Base-by-base conservation (phyloP, 305 asterid species). In the Solanum hybrid region DNA sequence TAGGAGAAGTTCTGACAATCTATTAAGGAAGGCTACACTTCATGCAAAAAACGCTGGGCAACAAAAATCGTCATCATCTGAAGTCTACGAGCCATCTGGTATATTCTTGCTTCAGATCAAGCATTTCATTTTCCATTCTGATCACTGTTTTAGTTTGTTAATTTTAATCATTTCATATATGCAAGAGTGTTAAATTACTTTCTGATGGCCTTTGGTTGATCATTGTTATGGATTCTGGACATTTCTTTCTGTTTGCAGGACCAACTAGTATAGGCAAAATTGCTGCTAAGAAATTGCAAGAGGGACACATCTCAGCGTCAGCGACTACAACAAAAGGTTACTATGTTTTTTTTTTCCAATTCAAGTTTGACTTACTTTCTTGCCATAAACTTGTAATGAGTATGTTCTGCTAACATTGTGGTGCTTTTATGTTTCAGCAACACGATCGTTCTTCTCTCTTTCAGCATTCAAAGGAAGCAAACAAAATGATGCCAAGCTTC, bases 361-460 rank as follows among this genome's bases (percentile, higher is more conserved):
- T 70, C 17, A 1, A 70, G 17, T 70, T 70, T 24, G 32, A 70
- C 77, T 70, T 24, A 70, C 32, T 70, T 70, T 70, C 2, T 76
- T 81, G 33, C 87, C 77, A 75, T 65, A 26, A 27, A 78, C 15
- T 20, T 31, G 26, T 29, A 24, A 75, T 45, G 20, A 2, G 75
- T 84, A 45, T 29, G 38, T 77, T 65, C 5, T 73, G 88, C 72
- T 87, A 87, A 91, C 77, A 12, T 45, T 86, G 72, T 92, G 83
- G 83, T 84, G 80, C 87, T 89, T 89, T 93, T 70, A 87, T 92
- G 89, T 94, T 93, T 93, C 99, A 96, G 98, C 97, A 90, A 90
- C 98, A 89, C 93, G 99, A 93, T 96, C 99, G 61, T 97, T 97
- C 95, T 96, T 98, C 97, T 98, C 99, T 88, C 99, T 98, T 94